phyloP scores from a whole-genome alignment of 345 rosid species.

The Salix viminalis region DNA sequence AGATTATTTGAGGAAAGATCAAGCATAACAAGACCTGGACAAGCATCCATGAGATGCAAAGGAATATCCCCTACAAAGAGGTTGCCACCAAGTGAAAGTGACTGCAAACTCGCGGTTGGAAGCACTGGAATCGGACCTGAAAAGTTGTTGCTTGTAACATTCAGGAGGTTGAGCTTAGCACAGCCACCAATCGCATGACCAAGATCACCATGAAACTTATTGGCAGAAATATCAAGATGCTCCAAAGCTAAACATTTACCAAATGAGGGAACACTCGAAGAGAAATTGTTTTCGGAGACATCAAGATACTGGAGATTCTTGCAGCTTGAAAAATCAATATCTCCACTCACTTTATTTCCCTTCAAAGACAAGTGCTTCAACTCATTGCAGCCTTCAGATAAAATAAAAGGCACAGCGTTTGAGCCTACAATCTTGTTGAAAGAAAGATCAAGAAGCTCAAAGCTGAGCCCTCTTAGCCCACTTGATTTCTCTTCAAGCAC shows the following conservation, averaged over 20 bases:
- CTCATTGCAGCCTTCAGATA: slow-evolving; percentile 56
- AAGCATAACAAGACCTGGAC: slow-evolving; percentile 59
- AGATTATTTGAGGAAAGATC: slow-evolving; percentile 78
- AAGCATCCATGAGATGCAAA: slow-evolving; percentile 49
- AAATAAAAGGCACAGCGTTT: slow-evolving; percentile 47
- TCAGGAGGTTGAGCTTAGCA: slow-evolving; percentile 51
- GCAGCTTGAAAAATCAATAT: slow-evolving; percentile 62
- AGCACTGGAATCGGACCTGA: slow-evolving; percentile 58
- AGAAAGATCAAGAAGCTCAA: slow-evolving; percentile 78
- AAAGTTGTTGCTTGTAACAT: slow-evolving; percentile 61
- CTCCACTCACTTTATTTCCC: slow-evolving; percentile 69
- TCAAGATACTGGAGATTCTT: slow-evolving; percentile 54
- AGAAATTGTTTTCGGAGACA: slow-evolving; percentile 71
- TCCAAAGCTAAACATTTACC: slow-evolving; percentile 64
- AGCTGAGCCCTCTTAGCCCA: slow-evolving; percentile 42
- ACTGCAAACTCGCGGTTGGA: slow-evolving; percentile 44
- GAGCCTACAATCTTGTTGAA: slow-evolving; percentile 48
- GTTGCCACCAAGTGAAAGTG: slow-evolving; percentile 49
- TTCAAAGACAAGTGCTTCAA: slow-evolving; percentile 45
- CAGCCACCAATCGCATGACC: slow-evolving; percentile 52
- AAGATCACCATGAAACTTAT: slow-evolving; percentile 62
- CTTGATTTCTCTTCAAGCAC: slow-evolving; percentile 26
- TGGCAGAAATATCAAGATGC: slow-evolving; percentile 72
- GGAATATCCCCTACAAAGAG: slow-evolving; percentile 70
- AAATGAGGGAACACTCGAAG: slow-evolving; percentile 42